Base-by-base conservation (phyloP, 2,329 filamentous ascomycete species). In the Colletotrichum magnum region DNA sequence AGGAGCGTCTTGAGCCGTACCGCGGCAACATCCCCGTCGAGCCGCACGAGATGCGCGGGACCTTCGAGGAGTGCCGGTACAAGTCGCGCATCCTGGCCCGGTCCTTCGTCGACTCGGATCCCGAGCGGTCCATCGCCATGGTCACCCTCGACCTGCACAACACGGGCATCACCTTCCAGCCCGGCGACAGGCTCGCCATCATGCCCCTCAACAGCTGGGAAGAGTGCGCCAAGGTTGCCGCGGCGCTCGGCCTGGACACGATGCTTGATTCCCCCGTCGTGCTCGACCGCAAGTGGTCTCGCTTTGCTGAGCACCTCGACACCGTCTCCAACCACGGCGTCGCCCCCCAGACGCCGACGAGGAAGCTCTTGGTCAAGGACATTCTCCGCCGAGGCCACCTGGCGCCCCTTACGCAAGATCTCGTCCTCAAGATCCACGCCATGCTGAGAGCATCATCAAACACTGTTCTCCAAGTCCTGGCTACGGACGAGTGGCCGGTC, bases 141-240 rank as follows among this genome's bases (percentile, higher is more conserved):
- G 84, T 88, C 2, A 87, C 83, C 0, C 77, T 88, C 12, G 86
- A 88, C 70, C 82, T 88, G 1, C 81, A 84, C 18, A 81, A 88
- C 56, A 87, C 85, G 0, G 86, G 86, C 0, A 84, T 88, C 52
- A 87, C 86, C 0, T 88, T 87, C 63, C 80, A 83, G 57, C 85
- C 86, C 0, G 86, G 86, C 0, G 86, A 88, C 60, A 80, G 85
- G 5, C 79, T 88, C 6, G 85, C 86, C 0, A 78, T 88, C 2
- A 88, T 88, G 86, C 85, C 86, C 0, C 79, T 88, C 16, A 88
- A 88, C 64, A 82, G 79, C 63, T 88, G 85, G 86, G 81, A 83
- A 9, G 86, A 88, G 72, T 87, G 84, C 58, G 85, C 85, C 18
- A 88, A 88, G 71, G 83, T 88, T 10, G 85, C 84, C 3, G 82